phyloP scores from a whole-genome alignment of 1,284 basidiomycete genomes.

The Ceratorhiza oryzae-sativae region DNA sequence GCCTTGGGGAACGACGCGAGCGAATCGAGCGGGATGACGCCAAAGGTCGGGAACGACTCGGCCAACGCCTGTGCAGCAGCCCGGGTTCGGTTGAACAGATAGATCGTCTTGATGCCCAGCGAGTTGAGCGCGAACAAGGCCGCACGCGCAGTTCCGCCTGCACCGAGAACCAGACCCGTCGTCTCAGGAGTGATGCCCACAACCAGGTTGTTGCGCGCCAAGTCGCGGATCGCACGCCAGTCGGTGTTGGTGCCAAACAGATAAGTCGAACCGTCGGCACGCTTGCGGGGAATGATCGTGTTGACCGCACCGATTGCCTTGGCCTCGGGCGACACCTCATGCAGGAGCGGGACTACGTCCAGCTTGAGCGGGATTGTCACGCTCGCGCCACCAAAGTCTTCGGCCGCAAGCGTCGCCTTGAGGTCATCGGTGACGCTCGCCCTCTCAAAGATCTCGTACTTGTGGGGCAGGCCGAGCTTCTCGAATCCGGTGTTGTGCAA shows the following conservation, averaged over 20 bases:
- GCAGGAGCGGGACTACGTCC: constrained; percentile 81
- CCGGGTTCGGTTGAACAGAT: constrained; percentile 84
- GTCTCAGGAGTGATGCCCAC: constrained; percentile 52
- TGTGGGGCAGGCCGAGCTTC: constrained; percentile 81
- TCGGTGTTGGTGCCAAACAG: constrained; percentile 93
- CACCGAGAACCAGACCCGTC: constrained; percentile 84
- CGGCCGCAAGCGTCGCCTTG: constrained; percentile 65
- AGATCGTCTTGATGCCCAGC: constrained; percentile 73
- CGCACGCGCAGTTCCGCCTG: constrained; percentile 90
- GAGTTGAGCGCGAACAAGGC: constrained; percentile 86
- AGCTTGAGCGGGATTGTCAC: constrained; percentile 96
- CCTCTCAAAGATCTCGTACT: constrained; percentile 82
- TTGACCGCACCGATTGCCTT: constrained; percentile 90
- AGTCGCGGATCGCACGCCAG: constrained; percentile 82
- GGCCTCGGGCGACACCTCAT: constrained; percentile 79
- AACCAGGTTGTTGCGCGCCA: constrained; percentile 53
- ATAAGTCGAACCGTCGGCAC: constrained; percentile 57
- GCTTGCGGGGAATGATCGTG: constrained; percentile 73
- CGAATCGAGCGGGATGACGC: constrained; percentile 66
- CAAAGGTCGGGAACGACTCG: constrained; percentile 69
- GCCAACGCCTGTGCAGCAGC: constrained; percentile 75
- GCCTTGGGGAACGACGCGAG: constrained; percentile 63
- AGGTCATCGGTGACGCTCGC: constrained; percentile 70
- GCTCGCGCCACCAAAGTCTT: constrained; percentile 91
- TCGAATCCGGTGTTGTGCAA: constrained; percentile 92